phyloP scores from a whole-genome alignment of 1,284 basidiomycete genomes.

The Inonotus hispidus region DNA sequence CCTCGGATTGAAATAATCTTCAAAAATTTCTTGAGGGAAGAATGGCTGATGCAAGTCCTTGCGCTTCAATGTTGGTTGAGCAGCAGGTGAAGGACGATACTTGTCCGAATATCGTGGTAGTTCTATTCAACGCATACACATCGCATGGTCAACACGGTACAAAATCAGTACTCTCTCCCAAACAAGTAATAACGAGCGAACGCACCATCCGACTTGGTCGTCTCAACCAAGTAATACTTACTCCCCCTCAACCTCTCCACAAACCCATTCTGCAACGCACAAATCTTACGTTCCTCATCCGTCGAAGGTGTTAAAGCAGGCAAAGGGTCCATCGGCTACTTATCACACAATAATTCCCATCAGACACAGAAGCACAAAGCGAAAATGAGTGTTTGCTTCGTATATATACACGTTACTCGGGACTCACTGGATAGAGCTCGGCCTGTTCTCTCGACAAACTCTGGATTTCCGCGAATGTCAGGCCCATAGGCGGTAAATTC shows the following conservation, averaged over 20 bases:
- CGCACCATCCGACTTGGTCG: conserved; percentile 58
- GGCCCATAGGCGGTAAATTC: conserved; percentile 64
- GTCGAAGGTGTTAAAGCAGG: conserved; percentile 62
- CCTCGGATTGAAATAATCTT: conserved; percentile 70
- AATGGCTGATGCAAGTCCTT: conserved; percentile 67
- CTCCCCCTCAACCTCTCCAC: conserved; percentile 57
- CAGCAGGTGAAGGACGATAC: conserved; percentile 55
- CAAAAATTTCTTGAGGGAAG: conserved; percentile 72
- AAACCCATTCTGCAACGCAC: conserved; percentile 62
- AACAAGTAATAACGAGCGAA: too few species aligned
- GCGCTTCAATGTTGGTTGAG: conserved; percentile 59
- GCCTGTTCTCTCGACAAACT: conserved; percentile 67
- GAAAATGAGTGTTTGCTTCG: neutral
- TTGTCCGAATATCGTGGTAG: conserved; percentile 76
- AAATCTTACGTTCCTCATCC: conserved; percentile 57
- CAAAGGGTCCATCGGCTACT: conserved; percentile 48
- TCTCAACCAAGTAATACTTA: conserved; percentile 68
- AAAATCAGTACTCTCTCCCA: neutral
- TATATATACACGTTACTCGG: neutral
- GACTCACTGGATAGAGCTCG: conserved; percentile 70
- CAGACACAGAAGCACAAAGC: neutral
- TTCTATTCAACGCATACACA: conserved; percentile 37
- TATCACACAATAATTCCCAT: conserved; percentile 15
- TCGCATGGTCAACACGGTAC: neutral
- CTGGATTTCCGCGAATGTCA: conserved; percentile 74